These are phyloP conservation scores for Zymoseptoria tritici DNA, from an alignment of 2,329 filamentous ascomycete species.

Conservation along the genomic window DNA sequence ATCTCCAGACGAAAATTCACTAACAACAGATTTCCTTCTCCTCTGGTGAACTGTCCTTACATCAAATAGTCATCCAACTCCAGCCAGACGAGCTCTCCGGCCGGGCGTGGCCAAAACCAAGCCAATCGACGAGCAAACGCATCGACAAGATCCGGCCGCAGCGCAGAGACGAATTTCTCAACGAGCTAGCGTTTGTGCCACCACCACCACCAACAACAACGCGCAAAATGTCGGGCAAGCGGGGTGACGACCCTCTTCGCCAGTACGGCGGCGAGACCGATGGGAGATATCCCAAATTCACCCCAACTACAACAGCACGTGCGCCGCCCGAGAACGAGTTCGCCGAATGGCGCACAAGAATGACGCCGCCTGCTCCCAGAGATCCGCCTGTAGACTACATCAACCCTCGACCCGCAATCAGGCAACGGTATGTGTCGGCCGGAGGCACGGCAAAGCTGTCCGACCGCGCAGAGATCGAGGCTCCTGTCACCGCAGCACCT, in stretches of 20 bases:
- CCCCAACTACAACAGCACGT: background rate
- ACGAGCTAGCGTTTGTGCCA: background rate
- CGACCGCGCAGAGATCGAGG: constrained; percentile 19
- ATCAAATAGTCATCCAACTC: background rate
- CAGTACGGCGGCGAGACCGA: background rate
- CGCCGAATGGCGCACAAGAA: background rate
- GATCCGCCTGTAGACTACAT: constrained; percentile 14
- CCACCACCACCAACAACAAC: background rate
- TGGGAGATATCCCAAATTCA: background rate
- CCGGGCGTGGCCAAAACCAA: background rate
- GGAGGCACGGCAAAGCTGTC: constrained; percentile 19
- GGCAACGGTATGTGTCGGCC: constrained; percentile 25
- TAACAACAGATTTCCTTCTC: background rate
- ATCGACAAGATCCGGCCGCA: background rate
- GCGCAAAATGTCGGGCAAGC: background rate
- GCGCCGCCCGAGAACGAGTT: background rate
- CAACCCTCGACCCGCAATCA: constrained; percentile 10
- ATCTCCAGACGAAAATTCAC: background rate
- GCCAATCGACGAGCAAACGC: background rate
- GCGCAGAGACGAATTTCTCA: background rate
- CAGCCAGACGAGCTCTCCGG: background rate
- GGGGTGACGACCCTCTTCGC: background rate
- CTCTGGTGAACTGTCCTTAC: background rate
- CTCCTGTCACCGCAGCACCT: background rate
- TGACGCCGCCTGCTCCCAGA: background rate